These are phyloP conservation scores for Lenwebbia sp. DNA, from an alignment of 345 rosid genomes.

Conservation along the genomic window DNA sequence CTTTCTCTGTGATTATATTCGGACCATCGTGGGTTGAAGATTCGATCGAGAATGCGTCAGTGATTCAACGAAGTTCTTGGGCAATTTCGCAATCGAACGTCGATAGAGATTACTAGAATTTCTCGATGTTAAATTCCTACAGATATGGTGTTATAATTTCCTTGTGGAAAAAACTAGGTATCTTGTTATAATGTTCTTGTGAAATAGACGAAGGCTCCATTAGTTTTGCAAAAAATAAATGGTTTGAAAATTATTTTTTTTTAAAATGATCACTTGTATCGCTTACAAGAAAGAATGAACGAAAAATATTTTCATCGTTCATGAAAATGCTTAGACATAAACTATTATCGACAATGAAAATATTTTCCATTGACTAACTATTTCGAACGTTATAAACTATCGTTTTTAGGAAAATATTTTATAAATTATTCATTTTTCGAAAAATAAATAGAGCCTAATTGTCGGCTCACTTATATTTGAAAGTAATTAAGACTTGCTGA, in stretches of 20 bases:
- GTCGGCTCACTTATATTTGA: background rate
- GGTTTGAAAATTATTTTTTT: background rate
- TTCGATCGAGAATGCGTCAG: too few species aligned
- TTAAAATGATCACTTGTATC: rapidly evolving
- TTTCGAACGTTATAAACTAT: background rate
- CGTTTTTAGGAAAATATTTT: background rate
- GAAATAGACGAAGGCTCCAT: rapidly evolving
- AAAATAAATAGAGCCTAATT: background rate
- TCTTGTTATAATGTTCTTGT: background rate
- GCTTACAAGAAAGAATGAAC: background rate
- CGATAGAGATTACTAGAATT: too few species aligned
- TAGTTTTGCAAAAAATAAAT: background rate
- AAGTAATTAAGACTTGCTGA: background rate
- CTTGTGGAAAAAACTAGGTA: background rate
- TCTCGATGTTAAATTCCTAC: too few species aligned
- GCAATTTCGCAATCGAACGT: too few species aligned
- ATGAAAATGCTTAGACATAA: rapidly evolving
- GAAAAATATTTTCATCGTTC: background rate
- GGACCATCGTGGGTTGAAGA: too few species aligned
- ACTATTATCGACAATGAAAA: background rate
- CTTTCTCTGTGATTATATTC: too few species aligned
- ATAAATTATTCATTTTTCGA: rapidly evolving
- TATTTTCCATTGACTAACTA: background rate
- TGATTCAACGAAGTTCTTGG: too few species aligned
- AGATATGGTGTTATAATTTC: too few species aligned